phyloP scores from a whole-genome alignment of 75 land plant genomes.

The Cunninghamia lanceolata region DNA sequence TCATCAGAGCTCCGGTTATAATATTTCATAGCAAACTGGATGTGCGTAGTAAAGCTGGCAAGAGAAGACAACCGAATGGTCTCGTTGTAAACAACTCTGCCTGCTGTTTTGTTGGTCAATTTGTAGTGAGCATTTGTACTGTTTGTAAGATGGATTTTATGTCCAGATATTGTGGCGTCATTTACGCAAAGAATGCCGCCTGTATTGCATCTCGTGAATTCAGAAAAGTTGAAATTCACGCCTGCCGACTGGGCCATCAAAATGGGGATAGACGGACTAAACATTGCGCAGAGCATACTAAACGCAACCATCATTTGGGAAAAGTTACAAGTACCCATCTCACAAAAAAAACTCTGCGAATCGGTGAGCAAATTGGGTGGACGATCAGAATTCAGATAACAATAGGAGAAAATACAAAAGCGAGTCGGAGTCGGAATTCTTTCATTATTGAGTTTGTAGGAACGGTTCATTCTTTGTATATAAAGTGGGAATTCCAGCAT shows the following conservation, averaged over 20 bases:
- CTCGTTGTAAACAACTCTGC: not conserved
- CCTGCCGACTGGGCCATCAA: not conserved
- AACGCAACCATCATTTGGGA: no score
- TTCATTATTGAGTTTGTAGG: no score
- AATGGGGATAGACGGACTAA: not conserved
- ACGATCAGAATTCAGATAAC: no score
- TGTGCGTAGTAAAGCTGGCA: not conserved
- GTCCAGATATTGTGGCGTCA: not conserved
- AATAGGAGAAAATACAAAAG: no score
- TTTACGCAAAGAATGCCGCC: not conserved
- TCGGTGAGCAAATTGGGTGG: no score
- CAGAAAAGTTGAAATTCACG: not conserved
- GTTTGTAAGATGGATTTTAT: not conserved
- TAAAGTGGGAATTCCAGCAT: no score
- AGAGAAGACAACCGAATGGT: not conserved
- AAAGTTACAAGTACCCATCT: no score
- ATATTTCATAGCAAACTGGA: not conserved
- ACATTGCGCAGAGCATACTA: no score
- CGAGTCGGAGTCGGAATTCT: no score
- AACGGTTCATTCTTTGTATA: no score
- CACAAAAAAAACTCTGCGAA: no score
- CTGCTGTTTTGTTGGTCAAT: not conserved
- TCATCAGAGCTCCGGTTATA: not conserved
- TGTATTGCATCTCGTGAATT: not conserved
- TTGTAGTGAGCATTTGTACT: not conserved